Conservation (phyloP, 1,284 basidiomycete species). For the Cryptococcus neoformans region DNA sequence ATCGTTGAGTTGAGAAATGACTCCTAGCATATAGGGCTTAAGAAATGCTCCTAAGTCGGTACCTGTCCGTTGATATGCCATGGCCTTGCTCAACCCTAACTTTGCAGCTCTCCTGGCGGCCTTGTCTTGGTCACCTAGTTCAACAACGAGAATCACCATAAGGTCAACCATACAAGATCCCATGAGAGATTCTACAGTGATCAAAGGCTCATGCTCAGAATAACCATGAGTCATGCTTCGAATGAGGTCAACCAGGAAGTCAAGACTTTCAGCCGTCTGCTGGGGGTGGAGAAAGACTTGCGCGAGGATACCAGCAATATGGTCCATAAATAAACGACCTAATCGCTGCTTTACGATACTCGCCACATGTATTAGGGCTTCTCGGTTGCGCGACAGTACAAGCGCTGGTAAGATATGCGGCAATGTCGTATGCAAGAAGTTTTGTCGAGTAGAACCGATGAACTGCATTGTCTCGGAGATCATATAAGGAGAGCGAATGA, state of each 20-base stretch:
- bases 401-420: slow-evolving; percentile 66
- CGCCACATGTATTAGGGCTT: slow-evolving; percentile 52
- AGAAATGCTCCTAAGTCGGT: slow-evolving; percentile 60
- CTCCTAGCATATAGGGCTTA: slow-evolving; percentile 70
- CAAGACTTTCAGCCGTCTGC: slow-evolving; percentile 58
- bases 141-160: slow-evolving; percentile 69
- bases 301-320: slow-evolving; percentile 65
- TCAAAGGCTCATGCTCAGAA: slow-evolving; percentile 3
- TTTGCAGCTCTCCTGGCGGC: slow-evolving; percentile 53
- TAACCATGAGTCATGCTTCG: slow-evolving; percentile 14
- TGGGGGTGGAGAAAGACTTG: slow-evolving; percentile 63
- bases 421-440: slow-evolving; percentile 68
- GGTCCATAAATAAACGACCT: slow-evolving; percentile 61
- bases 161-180: slow-evolving; percentile 64
- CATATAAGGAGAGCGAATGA: slow-evolving; percentile 57
- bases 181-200: slow-evolving; percentile 44
- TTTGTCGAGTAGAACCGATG: slow-evolving; percentile 44
- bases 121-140: slow-evolving; percentile 64
- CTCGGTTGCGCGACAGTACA: slow-evolving; percentile 60
- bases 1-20: slow-evolving; percentile 77
- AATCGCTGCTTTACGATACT: slow-evolving; percentile 55
- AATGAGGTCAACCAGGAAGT: slow-evolving; percentile 61
- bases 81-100: slow-evolving; percentile 61
- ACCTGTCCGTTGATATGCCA: slow-evolving; percentile 17
- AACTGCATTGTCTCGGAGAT: slow-evolving; percentile 41